Evolutionary conservation across 2,329 filamentous ascomycete species (phyloP).

Genomic region (Fusarium nygamai): DNA sequence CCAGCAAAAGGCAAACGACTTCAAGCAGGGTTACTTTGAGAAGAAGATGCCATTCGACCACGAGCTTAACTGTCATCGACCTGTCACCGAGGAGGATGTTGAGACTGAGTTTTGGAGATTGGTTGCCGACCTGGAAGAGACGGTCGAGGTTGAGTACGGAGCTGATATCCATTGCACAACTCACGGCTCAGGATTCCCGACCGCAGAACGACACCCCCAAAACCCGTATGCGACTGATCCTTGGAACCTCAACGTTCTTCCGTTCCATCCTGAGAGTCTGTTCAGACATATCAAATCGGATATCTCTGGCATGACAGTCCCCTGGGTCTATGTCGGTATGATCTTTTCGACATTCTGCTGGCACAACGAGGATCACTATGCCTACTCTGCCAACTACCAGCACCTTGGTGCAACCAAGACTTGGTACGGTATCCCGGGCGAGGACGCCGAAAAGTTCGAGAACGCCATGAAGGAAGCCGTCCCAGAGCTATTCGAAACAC

Average conservation of each 20-base stretch:
- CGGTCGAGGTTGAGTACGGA: constrained; percentile 97
- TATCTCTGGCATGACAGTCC: constrained; percentile 98
- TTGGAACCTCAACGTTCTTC: constrained; percentile 95
- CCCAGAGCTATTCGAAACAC: constrained; percentile 94
- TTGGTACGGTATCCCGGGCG: constrained; percentile 97
- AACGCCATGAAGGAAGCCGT: constrained; percentile 94
- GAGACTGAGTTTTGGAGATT: constrained; percentile 97
- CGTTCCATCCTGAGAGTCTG: constrained; percentile 88
- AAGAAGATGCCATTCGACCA: constrained; percentile 90
- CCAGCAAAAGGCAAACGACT: constrained; percentile 93
- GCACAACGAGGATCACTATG: constrained; percentile 99
- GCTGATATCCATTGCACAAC: constrained; percentile 98
- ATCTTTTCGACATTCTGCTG: constrained; percentile 99
- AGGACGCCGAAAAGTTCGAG: constrained; percentile 94
- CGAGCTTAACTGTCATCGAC: constrained; percentile 79
- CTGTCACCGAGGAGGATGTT: constrained; percentile 93
- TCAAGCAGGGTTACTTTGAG: constrained; percentile 94
- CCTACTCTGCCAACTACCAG: constrained; percentile 98
- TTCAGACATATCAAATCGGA: constrained; percentile 98
- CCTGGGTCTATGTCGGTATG: constrained; percentile 99
- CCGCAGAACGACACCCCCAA: constrained; percentile 87
- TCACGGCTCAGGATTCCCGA: constrained; percentile 96
- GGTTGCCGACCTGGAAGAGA: constrained; percentile 92
- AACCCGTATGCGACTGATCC: constrained; percentile 89
- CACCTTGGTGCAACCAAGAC: constrained; percentile 98